Conservation (phyloP, 2,329 filamentous ascomycete genomes). For the Aspergillus neotritici region DNA sequence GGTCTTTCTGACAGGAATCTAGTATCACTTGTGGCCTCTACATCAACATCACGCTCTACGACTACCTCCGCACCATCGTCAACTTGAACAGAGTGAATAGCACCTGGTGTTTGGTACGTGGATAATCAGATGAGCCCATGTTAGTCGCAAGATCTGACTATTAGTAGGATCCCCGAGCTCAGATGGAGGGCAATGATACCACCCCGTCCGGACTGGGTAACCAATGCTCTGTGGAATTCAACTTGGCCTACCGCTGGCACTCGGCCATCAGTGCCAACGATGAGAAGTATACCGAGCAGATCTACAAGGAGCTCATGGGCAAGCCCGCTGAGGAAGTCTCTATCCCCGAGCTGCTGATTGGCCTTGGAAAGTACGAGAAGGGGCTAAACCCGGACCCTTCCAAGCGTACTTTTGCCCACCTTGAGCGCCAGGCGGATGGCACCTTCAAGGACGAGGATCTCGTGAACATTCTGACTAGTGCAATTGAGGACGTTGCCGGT, state of each 20-base stretch:
- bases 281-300: slow-evolving; percentile 71
- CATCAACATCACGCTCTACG: slow-evolving; percentile 70
- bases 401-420: slow-evolving; percentile 61
- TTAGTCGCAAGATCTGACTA: slow-evolving; percentile 3
- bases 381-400: slow-evolving; percentile 60
- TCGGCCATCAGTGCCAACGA: slow-evolving; percentile 70
- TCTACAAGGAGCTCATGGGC: slow-evolving; percentile 59
- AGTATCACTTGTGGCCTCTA: slow-evolving; percentile 65
- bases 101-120: slow-evolving; percentile 62
- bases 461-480: slow-evolving; percentile 60
- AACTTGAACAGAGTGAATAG: slow-evolving; percentile 67
- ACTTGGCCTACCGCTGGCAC: slow-evolving; percentile 83
- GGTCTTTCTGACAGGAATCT: slow-evolving; percentile 10
- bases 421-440: slow-evolving; percentile 61
- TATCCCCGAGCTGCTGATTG: slow-evolving; percentile 56
- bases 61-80: slow-evolving; percentile 74
- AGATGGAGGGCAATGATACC: slow-evolving; percentile 56
- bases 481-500: slow-evolving; percentile 62
- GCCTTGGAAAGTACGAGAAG: slow-evolving; percentile 58
- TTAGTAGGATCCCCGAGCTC: slow-evolving; percentile 60
- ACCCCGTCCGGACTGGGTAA: slow-evolving; percentile 71
- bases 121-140: no score
- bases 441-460: slow-evolving; percentile 71
- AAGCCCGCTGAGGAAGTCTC: slow-evolving; percentile 54
- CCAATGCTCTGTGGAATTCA: slow-evolving; percentile 82